These are phyloP conservation scores for Ustilago sp. DNA, from an alignment of 1,284 basidiomycete species.

Conservation along the genomic window DNA sequence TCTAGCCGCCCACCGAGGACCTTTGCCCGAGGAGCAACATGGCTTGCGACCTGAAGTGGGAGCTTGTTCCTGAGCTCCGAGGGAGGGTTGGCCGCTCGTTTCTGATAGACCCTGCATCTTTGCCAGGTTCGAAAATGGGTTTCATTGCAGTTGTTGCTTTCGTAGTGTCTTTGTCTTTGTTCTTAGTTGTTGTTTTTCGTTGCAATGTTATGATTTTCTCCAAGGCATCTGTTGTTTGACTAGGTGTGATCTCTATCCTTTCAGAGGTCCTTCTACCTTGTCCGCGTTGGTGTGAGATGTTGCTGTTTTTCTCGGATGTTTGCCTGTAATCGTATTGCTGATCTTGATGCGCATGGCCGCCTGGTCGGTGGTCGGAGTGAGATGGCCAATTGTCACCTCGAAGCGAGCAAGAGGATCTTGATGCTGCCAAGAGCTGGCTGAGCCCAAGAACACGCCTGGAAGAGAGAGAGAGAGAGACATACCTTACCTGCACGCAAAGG, in stretches of 20 bases:
- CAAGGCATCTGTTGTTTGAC: background rate
- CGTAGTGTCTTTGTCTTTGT: slow-evolving; percentile 11
- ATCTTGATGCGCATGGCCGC: too few species aligned
- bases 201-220: slow-evolving; percentile 24
- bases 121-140: slow-evolving; percentile 16
- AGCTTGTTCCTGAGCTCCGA: slow-evolving; percentile 65
- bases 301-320: too few species aligned
- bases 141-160: slow-evolving; percentile 9
- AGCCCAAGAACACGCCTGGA: background rate
- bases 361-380: too few species aligned
- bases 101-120: slow-evolving; percentile 60
- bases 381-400: too few species aligned
- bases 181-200: slow-evolving; percentile 6
- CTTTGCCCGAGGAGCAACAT: slow-evolving; percentile 63
- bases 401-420: too few species aligned
- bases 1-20: slow-evolving; percentile 67
- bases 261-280: too few species aligned
- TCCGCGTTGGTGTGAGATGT: too few species aligned
- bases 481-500: background rate
- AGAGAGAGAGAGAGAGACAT: background rate
- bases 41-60: slow-evolving; percentile 63
- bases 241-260: background rate
- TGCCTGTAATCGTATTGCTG: too few species aligned
- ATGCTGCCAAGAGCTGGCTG: background rate
- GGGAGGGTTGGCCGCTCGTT: slow-evolving; percentile 66